Base-by-base conservation (phyloP, 345 rosid genomes). In the Sonneratia caseolaris region DNA sequence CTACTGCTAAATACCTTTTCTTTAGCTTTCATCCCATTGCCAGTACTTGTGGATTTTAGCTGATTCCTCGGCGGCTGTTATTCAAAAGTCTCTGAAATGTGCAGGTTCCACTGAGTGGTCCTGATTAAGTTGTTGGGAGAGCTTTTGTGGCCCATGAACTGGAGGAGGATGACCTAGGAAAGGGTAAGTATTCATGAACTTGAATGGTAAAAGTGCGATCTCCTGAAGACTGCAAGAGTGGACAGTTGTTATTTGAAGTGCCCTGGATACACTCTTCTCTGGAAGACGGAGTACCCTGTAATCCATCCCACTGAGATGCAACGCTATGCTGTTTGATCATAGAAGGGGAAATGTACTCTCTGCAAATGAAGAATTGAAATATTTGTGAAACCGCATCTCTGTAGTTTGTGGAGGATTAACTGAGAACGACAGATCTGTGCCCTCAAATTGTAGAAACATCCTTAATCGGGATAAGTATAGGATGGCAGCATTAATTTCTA, bases 61-160 rank as follows among this genome's bases (percentile, higher is more conserved):
- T 37, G 71, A 16, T 43, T 71, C 27, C 38, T 36, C 2, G 0
- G 38, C 67, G 7, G 24, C 18, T 45, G 22, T 57, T 37, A 37
- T 53, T 43, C 59, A 13, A 59, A 27, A 16, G n/a, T n/a, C 57
- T 14, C 59, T 42, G 35, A 36, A 57, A 70, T 69, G 75, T 80
- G 75, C 79, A 94, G 97, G 90, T 91, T 79, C 91, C 93, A 72
- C 76, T 91, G 78, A 80, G 76, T 74, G 97, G 98, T 76, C 88
- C 96, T 56, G 83, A 85, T 37, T 43, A 92, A 16, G 88, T 91
- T 64, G 66, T 94, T 80, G 98, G 98, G 78, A 90, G 98, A 86
- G 98, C 98, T 74, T 76, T 94, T 71, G 98, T 94, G 77, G 97
- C 90, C 76, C 97, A 91, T 69, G 97, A 94, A 84, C 98, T 94